Conservation (phyloP, 805 yeast genomes). For the Debaryomyces maramus region DNA sequence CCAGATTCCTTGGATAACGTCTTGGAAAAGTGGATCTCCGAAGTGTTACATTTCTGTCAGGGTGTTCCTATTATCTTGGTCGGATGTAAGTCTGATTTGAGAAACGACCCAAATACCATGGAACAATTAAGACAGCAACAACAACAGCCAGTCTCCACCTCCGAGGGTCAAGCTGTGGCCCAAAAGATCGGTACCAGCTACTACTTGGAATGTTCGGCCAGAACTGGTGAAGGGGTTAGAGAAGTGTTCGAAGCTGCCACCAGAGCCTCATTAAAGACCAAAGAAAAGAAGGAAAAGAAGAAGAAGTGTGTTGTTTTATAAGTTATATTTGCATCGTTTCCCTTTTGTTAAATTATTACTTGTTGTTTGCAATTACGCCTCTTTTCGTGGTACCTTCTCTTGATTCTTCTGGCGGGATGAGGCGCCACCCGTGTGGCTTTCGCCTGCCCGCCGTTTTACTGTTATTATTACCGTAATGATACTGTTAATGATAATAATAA, state of each 20-base stretch:
- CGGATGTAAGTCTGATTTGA: conserved; percentile 88
- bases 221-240: conserved; percentile 86
- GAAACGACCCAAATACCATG: conserved; percentile 76
- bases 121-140: conserved; percentile 73
- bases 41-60: conserved; percentile 90
- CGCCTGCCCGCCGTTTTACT: no score
- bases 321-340: conserved; percentile 11
- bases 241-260: conserved; percentile 93
- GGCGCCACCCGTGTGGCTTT: no score
- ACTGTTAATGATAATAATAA: background rate
- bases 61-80: conserved; percentile 91
- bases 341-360: background rate
- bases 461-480: background rate
- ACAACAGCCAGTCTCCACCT: conserved; percentile 75
- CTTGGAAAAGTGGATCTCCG: conserved; percentile 94
- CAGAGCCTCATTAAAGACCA: conserved; percentile 78
- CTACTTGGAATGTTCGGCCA: conserved; percentile 91
- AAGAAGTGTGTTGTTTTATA: conserved; percentile 73
- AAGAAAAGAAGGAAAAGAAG: conserved; percentile 59
- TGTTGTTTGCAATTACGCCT: background rate
- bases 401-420: no score
- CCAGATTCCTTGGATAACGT: conserved; percentile 93
- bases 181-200: conserved; percentile 84
- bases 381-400: no score
- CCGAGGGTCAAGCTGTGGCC: conserved; percentile 86